Conservation (phyloP, 768 basidiomycete genomes). For the Amanita pallidorosea region DNA sequence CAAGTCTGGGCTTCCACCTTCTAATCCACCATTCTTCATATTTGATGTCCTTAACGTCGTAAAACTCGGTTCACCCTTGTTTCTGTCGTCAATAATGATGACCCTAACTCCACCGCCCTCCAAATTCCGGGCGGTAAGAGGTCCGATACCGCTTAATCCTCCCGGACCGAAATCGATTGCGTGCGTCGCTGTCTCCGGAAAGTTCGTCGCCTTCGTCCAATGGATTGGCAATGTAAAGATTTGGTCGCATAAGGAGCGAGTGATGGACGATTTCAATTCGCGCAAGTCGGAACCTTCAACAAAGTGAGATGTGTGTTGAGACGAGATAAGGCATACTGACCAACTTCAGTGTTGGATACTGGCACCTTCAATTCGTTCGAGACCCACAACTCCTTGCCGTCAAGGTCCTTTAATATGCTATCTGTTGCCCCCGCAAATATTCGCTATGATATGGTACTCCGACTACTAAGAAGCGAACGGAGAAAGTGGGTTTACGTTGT, state of each 20-base stretch:
- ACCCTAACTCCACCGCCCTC: constrained; percentile 92
- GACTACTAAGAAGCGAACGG: constrained; percentile 88
- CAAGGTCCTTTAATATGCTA: constrained; percentile 63
- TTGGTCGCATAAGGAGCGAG: constrained; percentile 83
- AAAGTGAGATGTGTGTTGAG: constrained; percentile 10
- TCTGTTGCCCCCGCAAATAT: constrained; percentile 68
- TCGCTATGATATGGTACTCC: constrained; percentile 93
- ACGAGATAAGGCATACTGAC: constrained; percentile 31
- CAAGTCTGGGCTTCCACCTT: constrained; percentile 74
- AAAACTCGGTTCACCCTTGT: constrained; percentile 83
- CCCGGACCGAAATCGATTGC: constrained; percentile 96
- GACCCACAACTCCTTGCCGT: constrained; percentile 70
- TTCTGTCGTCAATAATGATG: constrained; percentile 83
- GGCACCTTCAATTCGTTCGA: constrained; percentile 63
- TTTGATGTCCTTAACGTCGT: constrained; percentile 49
- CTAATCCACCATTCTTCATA: constrained; percentile 88
- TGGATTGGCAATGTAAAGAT: constrained; percentile 89
- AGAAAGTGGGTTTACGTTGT: constrained; percentile 90
- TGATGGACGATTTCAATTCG: constrained; percentile 54
- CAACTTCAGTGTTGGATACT: constrained; percentile 89
- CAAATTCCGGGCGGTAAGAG: constrained; percentile 79
- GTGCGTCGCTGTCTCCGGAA: constrained; percentile 88
- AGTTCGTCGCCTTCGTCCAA: constrained; percentile 84
- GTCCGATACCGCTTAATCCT: constrained; percentile 86
- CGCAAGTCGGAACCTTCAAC: constrained; percentile 78